A percentile compares a stretch with the other conserved stretches of the same genome.
Conservation (phyloP, 306 rosid species). For the Acacia melanoxylon region DNA sequence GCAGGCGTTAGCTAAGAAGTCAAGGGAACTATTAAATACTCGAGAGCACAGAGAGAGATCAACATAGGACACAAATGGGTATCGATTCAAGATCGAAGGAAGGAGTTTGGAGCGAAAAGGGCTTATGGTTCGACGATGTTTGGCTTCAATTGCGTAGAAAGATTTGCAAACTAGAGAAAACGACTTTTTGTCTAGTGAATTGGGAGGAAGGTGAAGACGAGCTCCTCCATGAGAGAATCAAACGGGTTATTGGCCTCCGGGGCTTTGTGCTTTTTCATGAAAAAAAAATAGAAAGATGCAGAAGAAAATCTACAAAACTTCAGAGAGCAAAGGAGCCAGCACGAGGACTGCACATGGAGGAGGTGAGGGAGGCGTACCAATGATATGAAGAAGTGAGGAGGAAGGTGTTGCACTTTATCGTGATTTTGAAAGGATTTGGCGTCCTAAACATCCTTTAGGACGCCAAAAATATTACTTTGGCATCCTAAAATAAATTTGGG, state of each 20-base stretch:
- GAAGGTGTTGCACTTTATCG: no score
- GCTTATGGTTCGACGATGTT: constrained; percentile 65
- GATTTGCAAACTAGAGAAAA: constrained; percentile 66
- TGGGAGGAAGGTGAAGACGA: constrained; percentile 51
- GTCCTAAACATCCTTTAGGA: no score
- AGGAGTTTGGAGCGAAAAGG: constrained; percentile 70
- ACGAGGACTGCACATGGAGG: background rate
- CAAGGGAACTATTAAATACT: constrained; percentile 47
- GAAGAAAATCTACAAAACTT: background rate
- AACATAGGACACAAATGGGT: constrained; percentile 37
- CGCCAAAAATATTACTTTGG: no score
- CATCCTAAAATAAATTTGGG: no score
- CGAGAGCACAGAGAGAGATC: constrained; percentile 80
- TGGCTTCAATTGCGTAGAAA: constrained; percentile 61
- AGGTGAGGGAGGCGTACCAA: no score
- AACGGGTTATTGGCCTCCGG: constrained; percentile 34
- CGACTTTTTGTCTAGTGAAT: constrained; percentile 56
- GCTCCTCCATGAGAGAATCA: constrained; percentile 71
- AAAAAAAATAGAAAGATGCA: background rate
- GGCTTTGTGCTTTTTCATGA: constrained; percentile 54
- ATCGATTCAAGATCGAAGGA: constrained; percentile 51
- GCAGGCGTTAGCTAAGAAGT: constrained; percentile 45
- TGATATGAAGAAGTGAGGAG: no score
- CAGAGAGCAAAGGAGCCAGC: background rate
- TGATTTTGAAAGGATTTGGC: no score